Evolutionary conservation across 2,329 filamentous ascomycete species (phyloP), one percentile per base, ranked within the genome.

Genomic region (Fusarium camptoceras): DNA sequence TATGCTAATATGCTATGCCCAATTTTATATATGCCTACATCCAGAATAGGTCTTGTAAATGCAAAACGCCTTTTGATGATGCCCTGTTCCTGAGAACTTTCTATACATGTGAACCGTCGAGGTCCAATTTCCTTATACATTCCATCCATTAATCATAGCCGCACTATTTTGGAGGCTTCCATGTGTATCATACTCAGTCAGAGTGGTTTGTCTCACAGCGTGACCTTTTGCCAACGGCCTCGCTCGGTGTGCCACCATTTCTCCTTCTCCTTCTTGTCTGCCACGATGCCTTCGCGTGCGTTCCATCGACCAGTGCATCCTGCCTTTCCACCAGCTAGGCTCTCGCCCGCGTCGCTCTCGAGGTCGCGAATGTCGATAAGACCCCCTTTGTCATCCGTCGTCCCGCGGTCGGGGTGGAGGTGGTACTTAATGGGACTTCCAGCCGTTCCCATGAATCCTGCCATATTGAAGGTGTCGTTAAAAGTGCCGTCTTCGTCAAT

Each of bases 401-500:
- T 86, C 0, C 88, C 88, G 0, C 77, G 71, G 55, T 92, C 89
- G 0, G 91, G 84, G 18, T 81, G 76, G 14, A 94, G 80, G 42
- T 83, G 80, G 73, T 94, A 94, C 20, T 79, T 75, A 55, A 94
- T 89, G 30, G 76, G 79, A 48, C 88, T 91, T 30, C 82, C 84
- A 5, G 89, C 75, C 2, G 83, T 83, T 18, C 92, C 92, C 9
- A 93, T 77, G 75, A 87, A 93, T 0, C 86, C 87, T 1, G 84
- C 88, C 20, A 93, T 78, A 6, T 83, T 83, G 53, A 86, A 87
- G 4, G 83, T 82, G 30, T 89, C 85, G 2, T 83, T 76, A 1
- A 88, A 71, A 2, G 78, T 77, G 1, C 87, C 87, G 16, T 84
- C 78, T 64, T 88, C 86, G 63, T 86, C 83, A 4, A 82, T 76